A percentile compares a stretch with the other conserved stretches of the same genome.
Evolutionary conservation across 805 yeast species (phyloP).

Genomic region (Candida tallmaniae): DNA sequence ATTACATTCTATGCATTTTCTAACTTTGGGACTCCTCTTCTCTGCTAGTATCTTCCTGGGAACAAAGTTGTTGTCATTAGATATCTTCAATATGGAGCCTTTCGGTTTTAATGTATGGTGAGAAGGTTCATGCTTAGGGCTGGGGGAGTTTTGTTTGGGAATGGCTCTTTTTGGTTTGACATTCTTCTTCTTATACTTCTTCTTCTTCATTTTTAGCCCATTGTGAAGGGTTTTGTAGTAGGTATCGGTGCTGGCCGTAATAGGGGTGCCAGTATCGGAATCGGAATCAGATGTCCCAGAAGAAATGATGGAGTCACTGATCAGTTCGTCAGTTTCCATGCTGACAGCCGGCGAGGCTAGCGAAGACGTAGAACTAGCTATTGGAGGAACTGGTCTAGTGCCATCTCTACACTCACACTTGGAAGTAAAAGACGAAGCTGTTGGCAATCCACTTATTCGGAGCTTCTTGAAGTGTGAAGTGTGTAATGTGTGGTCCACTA

Average conservation of each 20-base stretch:
- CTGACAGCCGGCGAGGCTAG: constrained; percentile 9
- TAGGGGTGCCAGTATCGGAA: constrained; percentile 2
- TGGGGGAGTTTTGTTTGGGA: constrained; percentile 20
- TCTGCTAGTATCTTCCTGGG: too few species aligned
- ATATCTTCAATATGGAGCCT: constrained; percentile 38
- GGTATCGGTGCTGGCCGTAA: constrained; percentile 7
- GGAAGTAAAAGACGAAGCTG: constrained; percentile 19
- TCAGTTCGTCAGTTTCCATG: constrained; percentile 18
- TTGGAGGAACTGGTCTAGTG: not conserved
- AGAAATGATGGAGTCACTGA: constrained; percentile 7
- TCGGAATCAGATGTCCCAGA: constrained; percentile 10
- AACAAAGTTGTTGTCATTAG: too few species aligned
- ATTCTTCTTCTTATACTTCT: constrained; percentile 2
- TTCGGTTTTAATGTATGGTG: constrained; percentile 39
- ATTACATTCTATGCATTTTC: too few species aligned
- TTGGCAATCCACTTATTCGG: constrained; percentile 36
- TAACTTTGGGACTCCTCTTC: too few species aligned
- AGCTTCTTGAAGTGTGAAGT: constrained; percentile 39
- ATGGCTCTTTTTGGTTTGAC: not conserved
- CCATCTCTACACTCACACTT: constrained; percentile 3
- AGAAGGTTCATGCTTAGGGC: constrained; percentile 39
- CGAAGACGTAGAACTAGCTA: not conserved
- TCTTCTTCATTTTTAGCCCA: constrained; percentile 13
- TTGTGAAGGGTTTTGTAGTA: constrained; percentile 15
- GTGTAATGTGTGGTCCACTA: constrained; percentile 31